These are phyloP conservation scores for Claviceps maximensis DNA, from an alignment of 2,329 filamentous ascomycete species.

Conservation along the genomic window DNA sequence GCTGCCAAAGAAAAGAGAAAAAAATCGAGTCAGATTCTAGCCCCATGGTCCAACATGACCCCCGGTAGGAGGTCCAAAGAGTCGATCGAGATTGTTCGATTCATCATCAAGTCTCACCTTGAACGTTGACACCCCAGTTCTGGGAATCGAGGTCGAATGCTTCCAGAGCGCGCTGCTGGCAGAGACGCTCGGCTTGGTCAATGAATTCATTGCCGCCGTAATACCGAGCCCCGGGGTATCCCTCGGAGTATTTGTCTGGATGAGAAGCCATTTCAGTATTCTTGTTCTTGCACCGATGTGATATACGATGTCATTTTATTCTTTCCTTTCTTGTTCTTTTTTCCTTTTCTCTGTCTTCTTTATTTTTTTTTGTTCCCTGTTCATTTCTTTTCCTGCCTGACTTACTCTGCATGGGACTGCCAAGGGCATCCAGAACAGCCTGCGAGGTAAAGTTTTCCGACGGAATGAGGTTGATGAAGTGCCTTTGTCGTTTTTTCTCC, in stretches of 20 bases:
- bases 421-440: slow-evolving; percentile 79
- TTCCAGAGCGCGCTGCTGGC: slow-evolving; percentile 79
- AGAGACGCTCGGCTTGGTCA: slow-evolving; percentile 76
- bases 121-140: slow-evolving; percentile 95
- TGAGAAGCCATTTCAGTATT: neutral
- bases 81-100: neutral
- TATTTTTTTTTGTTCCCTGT: neutral
- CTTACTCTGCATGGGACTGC: slow-evolving; percentile 89
- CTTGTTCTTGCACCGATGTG: neutral
- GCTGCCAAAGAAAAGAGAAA: too few species aligned
- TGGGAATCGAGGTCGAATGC: slow-evolving; percentile 71
- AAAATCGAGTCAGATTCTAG: neutral
- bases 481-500: slow-evolving; percentile 94
- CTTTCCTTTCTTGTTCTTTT: too few species aligned
- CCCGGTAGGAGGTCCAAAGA: too few species aligned
- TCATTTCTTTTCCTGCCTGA: neutral
- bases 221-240: slow-evolving; percentile 90
- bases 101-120: slow-evolving; percentile 49
- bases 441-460: slow-evolving; percentile 95
- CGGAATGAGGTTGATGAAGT: slow-evolving; percentile 95
- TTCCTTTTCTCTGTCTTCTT: neutral
- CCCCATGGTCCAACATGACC: too few species aligned
- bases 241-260: slow-evolving; percentile 92
- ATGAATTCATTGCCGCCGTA: slow-evolving; percentile 97
- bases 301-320: too few species aligned